A percentile compares a stretch with the other conserved stretches of the same genome.
Evolutionary conservation across 257 asterid species (phyloP).

Genomic region (Phtheirospermum japonicum): DNA sequence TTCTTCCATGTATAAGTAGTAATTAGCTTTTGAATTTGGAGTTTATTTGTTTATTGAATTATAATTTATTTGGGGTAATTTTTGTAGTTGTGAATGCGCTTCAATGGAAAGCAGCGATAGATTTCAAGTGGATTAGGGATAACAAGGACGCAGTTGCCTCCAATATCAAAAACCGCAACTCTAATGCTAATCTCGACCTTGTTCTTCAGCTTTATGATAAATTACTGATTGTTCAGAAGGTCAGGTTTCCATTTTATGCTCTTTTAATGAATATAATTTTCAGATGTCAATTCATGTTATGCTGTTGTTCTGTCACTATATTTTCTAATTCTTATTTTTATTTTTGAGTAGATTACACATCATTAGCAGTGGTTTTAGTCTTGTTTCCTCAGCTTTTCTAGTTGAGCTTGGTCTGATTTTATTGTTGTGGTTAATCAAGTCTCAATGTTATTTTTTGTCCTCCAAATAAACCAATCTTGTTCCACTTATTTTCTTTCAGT

Average conservation of each 20-base stretch:
- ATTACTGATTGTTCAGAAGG: slow-evolving; percentile 73
- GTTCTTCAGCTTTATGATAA: slow-evolving; percentile 72
- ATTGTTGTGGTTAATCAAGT: no score
- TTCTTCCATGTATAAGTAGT: not conserved
- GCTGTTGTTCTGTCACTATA: not conserved
- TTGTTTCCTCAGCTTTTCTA: no score
- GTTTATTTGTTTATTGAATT: not conserved
- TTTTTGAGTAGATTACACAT: no score
- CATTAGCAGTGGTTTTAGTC: no score
- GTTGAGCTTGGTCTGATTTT: no score
- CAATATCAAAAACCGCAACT: slow-evolving; percentile 67
- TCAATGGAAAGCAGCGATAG: slow-evolving; percentile 92
- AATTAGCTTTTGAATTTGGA: not conserved
- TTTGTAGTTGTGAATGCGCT: slow-evolving; percentile 55
- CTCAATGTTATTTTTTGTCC: not conserved
- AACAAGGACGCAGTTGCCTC: slow-evolving; percentile 72
- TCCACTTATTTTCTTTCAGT: not conserved
- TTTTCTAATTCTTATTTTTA: no score
- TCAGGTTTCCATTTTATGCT: slow-evolving; percentile 38
- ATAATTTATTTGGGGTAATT: slow-evolving; percentile 20
- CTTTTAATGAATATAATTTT: slow-evolving; percentile 1
- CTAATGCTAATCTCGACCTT: slow-evolving; percentile 64
- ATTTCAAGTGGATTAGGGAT: slow-evolving; percentile 93
- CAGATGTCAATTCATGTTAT: not conserved
- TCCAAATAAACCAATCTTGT: not conserved